Conservation (phyloP, 169 alveolate genomes). For the Plasmodium gallinaceum region DNA sequence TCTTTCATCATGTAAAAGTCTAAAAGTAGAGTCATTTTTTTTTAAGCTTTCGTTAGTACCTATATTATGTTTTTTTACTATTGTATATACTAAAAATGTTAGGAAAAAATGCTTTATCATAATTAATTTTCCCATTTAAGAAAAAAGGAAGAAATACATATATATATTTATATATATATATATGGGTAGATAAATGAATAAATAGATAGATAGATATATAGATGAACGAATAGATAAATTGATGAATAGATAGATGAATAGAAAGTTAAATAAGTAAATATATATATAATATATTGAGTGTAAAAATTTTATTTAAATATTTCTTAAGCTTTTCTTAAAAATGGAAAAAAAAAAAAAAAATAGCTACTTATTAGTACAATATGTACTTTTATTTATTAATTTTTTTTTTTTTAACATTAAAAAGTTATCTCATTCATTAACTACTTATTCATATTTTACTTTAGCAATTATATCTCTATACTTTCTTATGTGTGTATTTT, state of each 20-base stretch:
- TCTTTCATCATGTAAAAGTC: neutral
- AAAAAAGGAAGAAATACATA: conserved; percentile 1
- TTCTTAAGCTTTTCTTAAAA: neutral
- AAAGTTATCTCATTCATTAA: too few relatives aligned
- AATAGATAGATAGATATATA: too few relatives aligned
- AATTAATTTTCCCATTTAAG: conserved; percentile 34
- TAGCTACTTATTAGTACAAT: neutral
- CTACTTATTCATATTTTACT: too few relatives aligned
- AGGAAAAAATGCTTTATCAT: conserved; percentile 16
- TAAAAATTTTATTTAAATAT: neutral
- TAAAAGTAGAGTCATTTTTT: neutral
- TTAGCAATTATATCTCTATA: too few relatives aligned
- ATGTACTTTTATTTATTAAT: neutral
- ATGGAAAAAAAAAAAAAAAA: neutral
- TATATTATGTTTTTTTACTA: neutral
- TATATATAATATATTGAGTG: neutral
- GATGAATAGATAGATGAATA: too few relatives aligned
- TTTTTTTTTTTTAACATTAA: too few relatives aligned
- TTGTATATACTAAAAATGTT: neutral
- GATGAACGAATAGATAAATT: too few relatives aligned
- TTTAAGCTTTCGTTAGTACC: neutral
- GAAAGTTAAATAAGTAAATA: too few relatives aligned
- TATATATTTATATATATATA: conserved; percentile 7
- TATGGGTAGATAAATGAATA: neutral
- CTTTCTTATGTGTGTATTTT: too few relatives aligned